These are phyloP conservation scores for Globisporangium barbulae DNA, from an alignment of 352 stramenopile genomes.

Conservation along the genomic window DNA sequence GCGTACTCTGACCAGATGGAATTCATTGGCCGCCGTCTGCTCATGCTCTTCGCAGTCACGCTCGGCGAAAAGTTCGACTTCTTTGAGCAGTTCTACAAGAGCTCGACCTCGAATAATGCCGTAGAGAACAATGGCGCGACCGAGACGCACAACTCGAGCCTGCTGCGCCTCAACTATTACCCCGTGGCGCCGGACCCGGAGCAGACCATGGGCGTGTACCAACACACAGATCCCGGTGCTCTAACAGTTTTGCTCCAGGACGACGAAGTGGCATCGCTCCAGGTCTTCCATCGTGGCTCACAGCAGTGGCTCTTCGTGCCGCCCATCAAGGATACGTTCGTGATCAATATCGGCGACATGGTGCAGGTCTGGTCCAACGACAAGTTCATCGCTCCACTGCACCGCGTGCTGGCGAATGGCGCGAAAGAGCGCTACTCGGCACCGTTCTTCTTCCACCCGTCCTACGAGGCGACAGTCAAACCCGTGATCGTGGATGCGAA, in stretches of 20 bases:
- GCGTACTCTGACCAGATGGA: conserved; percentile 30
- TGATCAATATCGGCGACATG: conserved; percentile 66
- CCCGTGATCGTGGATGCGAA: conserved; percentile 24
- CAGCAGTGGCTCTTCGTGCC: conserved; percentile 37
- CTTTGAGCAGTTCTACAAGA: conserved; percentile 40
- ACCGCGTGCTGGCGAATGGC: conserved; percentile 34
- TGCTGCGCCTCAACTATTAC: conserved; percentile 86
- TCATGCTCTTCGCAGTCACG: conserved; percentile 36
- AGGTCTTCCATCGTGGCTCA: conserved; percentile 36
- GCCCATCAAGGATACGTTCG: conserved; percentile 33
- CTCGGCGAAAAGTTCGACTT: conserved; percentile 25
- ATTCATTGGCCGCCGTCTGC: conserved; percentile 27
- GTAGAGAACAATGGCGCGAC: conserved; percentile 45
- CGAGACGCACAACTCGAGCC: not conserved
- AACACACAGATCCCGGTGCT: conserved; percentile 43
- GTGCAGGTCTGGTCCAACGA: conserved; percentile 54
- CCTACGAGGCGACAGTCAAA: conserved; percentile 31
- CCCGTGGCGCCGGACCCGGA: conserved; percentile 34
- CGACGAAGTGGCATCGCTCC: conserved; percentile 38
- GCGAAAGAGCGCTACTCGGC: conserved; percentile 23
- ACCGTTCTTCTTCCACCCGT: conserved; percentile 32
- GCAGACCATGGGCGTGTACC: conserved; percentile 32
- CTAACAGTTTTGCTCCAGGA: conserved; percentile 53
- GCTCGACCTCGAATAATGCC: conserved; percentile 20
- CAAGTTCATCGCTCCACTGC: conserved; percentile 38